Evolutionary conservation across 441 rosid genomes (phyloP), one percentile per base, ranked within the genome.

Genomic region (Theobroma grandiflorum): DNA sequence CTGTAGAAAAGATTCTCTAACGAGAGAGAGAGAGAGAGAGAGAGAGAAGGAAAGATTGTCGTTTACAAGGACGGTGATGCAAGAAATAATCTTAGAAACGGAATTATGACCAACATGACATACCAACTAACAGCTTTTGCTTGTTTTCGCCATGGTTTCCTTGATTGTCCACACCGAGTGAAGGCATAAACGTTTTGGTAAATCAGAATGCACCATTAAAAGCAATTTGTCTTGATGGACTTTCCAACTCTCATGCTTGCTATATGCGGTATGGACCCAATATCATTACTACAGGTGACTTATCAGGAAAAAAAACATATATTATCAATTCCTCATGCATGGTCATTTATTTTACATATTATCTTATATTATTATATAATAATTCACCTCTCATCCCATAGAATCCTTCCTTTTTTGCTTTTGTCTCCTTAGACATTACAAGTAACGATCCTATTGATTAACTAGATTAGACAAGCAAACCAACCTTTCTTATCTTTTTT

Each of bases 21-120:
- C 8, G 33, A 15, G 20, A 65, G 74, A 74, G 26, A 65, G 42
- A 79, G 11, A 7, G 16, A 57, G 38, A 35, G 43, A 31, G 67
- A 55, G 38, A 77, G 42, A 61, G 58, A 61, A 61, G 33, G 75
- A 82, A 66, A 15, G 62, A n/a, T 55, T 20, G 67, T 68, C 63
- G 55, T 47, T 64, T 64, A 64, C 43, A 64, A 20, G 20, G 18
- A n/a, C 22, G 61, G 45, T 79, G 81, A 72, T 75, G 75, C 72
- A 67, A 76, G 31, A 62, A 80, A 53, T 65, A 77, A 26, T 82
- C 80, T 80, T 74, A 15, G 38, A 66, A 62, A 55, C 45, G 64
- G 81, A 61, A 57, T 72, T 20, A n/a, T 58, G 62, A 76, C 69
- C 78, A 75, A 20, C 33, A 62, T 68, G 82, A 82, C 80, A 55